Percentiles rank a stretch among this genome's conserved stretches.
phyloP scores from a whole-genome alignment of 768 basidiomycete genomes.

The Podaxis sp. region DNA sequence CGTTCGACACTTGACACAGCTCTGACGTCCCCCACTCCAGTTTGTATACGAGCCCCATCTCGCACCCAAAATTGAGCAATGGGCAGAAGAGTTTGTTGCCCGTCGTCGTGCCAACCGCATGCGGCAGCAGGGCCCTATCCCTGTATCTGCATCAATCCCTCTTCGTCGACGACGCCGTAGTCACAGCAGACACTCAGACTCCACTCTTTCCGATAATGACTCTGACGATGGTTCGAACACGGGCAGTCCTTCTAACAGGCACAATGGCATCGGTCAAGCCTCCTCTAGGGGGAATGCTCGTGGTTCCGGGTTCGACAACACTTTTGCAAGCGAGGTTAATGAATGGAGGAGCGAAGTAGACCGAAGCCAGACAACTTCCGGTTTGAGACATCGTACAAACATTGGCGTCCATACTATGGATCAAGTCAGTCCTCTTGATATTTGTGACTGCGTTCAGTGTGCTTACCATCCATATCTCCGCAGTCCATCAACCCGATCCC shows the following conservation, averaged over 20 bases:
- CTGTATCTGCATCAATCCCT: conserved; percentile 21
- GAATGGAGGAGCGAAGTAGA: conserved; percentile 49
- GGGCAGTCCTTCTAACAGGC: conserved; percentile 4
- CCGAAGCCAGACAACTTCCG: conserved; percentile 26
- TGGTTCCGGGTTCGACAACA: conserved; percentile 47
- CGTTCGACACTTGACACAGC: conserved; percentile 20
- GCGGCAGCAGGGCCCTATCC: conserved; percentile 22
- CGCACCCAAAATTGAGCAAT: conserved; percentile 55
- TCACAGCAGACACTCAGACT: conserved; percentile 22
- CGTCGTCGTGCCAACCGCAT: conserved; percentile 28
- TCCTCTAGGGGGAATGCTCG: conserved; percentile 13
- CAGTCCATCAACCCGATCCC: conserved; percentile 47
- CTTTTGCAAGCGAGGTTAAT: conserved; percentile 46
- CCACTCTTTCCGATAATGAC: conserved; percentile 14
- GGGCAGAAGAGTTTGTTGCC: conserved; percentile 39
- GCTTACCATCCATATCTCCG: conserved; percentile 2
- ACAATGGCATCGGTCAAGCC: not conserved
- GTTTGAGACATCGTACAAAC: conserved; percentile 32
- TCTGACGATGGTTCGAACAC: conserved; percentile 20
- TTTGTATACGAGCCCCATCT: conserved; percentile 72
- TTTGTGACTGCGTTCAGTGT: not conserved
- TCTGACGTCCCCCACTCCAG: conserved; percentile 30
- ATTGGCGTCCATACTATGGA: conserved; percentile 33
- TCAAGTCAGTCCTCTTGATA: conserved; percentile 38
- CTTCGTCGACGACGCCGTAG: conserved; percentile 18